Evolutionary conservation across 2,329 filamentous ascomycete genomes (phyloP), one percentile per base, ranked within the genome.

Genomic region (Monosporascus cannonballus): DNA sequence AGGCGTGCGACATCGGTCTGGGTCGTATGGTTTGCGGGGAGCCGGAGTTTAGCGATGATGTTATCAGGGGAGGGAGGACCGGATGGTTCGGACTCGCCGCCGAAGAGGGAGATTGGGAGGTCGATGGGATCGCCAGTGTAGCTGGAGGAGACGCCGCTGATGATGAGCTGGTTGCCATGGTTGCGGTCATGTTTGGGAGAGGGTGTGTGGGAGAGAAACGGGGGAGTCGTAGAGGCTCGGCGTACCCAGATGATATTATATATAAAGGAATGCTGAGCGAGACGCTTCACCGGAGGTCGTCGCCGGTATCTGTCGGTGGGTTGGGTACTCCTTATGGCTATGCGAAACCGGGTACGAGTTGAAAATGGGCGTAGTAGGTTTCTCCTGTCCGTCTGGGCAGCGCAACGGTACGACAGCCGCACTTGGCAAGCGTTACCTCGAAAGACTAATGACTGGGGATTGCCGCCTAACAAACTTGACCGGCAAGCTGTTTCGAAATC

Each of bases 1-100:
- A 86, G 63, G 85, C 88, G 65, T 90, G 88, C 64, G 88, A 90
- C 71, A 83, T 80, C 60, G 89, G 86, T 61, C 84, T 76, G 63
- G 85, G 78, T 54, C 81, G 70, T 64, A 76, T 80, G 65, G 85
- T 77, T 67, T 81, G 79, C 41, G 41, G n/a, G 20, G 18, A 17
- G 25, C 41, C 20, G 65, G 80, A 84, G 57, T 77, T 68, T 51
- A 76, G 71, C 53, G 80, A 75, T 49, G 82, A 81, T 51, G 81
- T 82, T 60, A 82, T 77, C 56, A 84, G 67, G 39, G 80, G 80
- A 56, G 80, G 75, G 56, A 84, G 72, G 53, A 78, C 67, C 60
- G 81, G 74, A 61, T 79, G 78, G 61, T 75, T 79, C 53, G 78
- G 69, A 65, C 78, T 81, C 57, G 73, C 66, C 30, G 68, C 61